Evolutionary conservation across 495 filamentous ascomycete species (phyloP), one percentile per base, ranked within the genome.

Genomic region (Talaromyces borbonicus): DNA sequence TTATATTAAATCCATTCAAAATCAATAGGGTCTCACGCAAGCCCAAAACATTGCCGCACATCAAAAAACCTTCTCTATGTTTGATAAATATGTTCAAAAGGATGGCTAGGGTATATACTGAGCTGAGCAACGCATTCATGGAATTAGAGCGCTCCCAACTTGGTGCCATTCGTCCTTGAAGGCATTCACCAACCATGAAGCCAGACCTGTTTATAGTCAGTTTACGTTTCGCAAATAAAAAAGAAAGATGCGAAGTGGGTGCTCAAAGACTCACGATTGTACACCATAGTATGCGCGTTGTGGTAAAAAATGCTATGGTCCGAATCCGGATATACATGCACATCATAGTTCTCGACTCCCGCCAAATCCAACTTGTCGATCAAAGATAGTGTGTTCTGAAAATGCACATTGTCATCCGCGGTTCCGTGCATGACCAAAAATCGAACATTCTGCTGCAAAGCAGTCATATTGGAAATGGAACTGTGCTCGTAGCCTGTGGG

Each of bases 291-390:
- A 62, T 95, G 89, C 15, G 85, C 92, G 65, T 87, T 92, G 61
- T 98, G 92, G 57, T 96, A 97, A 55, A 77, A 86, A 45, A 98
- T 98, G 45, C 85, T 81, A 64, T 98, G 92, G 67, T 98, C 90
- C 8, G 84, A 90, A 60, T 98, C 92, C 8, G 92, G 92, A 66
- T 93, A 98, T 15, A 95, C 80, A 63, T 95, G 90, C 35, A 97
- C 76, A 59, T 98, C 92, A 51, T 95, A 98, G 60, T 98, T 98
- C 65, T 94, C 84, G 2, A 97, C 78, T 22, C 78, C 78, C 2
- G 69, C 80, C 48, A 95, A 57, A 64, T 98, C 88, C 32, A 98
- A 70, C 54, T 82, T 83, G 62, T 98, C 92, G 36, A 97, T 63
- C 51, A 98, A 63, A 3, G 79, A 83, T 41, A 96, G 71, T 1